Conservation (phyloP, 371 early-diverging fungal species). For the Saksenaea vasiformis region DNA sequence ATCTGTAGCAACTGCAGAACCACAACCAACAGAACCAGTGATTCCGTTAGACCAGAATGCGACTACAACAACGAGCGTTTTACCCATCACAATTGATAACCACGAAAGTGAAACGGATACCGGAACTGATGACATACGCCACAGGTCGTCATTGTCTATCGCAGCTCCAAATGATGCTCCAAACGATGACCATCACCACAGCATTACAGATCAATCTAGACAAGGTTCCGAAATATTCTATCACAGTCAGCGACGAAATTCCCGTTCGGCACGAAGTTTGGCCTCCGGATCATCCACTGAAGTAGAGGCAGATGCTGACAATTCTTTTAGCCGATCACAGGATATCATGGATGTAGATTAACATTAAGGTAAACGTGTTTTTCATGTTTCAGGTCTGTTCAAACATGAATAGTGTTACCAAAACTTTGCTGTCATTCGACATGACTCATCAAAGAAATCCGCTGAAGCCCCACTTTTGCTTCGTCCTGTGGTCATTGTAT, state of each 20-base stretch:
- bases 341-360: conserved; percentile 27
- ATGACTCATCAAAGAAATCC: background rate
- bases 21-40: conserved; percentile 19
- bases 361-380: background rate
- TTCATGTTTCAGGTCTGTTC: background rate
- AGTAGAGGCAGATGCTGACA: conserved; percentile 22
- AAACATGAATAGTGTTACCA: background rate
- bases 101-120: conserved; percentile 9
- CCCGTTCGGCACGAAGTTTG: conserved; percentile 22
- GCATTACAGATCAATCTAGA: background rate
- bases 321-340: conserved; percentile 10
- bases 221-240: conserved; percentile 8
- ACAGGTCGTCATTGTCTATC: background rate
- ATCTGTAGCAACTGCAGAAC: conserved; percentile 13
- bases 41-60: conserved; percentile 18
- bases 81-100: conserved; percentile 21
- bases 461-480: background rate
- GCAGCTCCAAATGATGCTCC: background rate
- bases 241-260: conserved; percentile 19
- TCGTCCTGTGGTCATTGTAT: conserved; percentile 3
- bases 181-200: background rate
- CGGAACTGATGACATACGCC: background rate
- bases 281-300: conserved; percentile 31
- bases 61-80: conserved; percentile 14
- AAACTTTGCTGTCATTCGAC: background rate